Conservation (phyloP, 495 filamentous ascomycete genomes). For the Aspergillus baeticus region DNA sequence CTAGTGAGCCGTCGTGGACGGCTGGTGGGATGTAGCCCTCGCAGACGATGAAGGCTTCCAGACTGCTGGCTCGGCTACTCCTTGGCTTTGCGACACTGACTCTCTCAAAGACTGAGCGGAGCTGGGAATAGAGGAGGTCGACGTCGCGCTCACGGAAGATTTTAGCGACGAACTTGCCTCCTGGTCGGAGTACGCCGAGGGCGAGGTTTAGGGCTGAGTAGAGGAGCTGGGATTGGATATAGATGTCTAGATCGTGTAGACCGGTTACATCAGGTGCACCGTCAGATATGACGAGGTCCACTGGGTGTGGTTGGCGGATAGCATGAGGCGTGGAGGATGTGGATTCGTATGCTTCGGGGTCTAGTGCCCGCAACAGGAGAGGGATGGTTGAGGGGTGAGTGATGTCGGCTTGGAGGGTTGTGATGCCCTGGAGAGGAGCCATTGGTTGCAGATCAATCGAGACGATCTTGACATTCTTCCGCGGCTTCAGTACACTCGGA, state of each 20-base stretch:
- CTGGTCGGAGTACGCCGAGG: conserved; percentile 83
- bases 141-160: conserved; percentile 95
- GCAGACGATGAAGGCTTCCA: conserved; percentile 96
- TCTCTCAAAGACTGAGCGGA: conserved; percentile 82
- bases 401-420: conserved; percentile 89
- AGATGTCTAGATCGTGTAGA: conserved; percentile 95
- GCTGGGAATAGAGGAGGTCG: conserved; percentile 86
- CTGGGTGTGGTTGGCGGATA: conserved; percentile 61
- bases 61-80: conserved; percentile 86
- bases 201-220: conserved; percentile 92
- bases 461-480: conserved; percentile 86
- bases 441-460: conserved; percentile 95
- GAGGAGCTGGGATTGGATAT: conserved; percentile 92
- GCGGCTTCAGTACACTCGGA: conserved; percentile 47
- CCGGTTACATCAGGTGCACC: conserved; percentile 97
- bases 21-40: conserved; percentile 69
- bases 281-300: conserved; percentile 91
- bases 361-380: conserved; percentile 78
- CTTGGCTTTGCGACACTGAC: conserved; percentile 92
- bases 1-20: conserved; percentile 29
- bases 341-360: conserved; percentile 67
- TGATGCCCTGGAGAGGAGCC: conserved; percentile 87
- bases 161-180: conserved; percentile 96
- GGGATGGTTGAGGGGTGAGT: conserved; percentile 95
- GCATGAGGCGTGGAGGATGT: conserved; percentile 36